A percentile compares a stretch with the other conserved stretches of the same genome.
These are phyloP conservation scores for Paraconiothyrium sp. DNA, from an alignment of 2,329 filamentous ascomycete species.

Conservation along the genomic window DNA sequence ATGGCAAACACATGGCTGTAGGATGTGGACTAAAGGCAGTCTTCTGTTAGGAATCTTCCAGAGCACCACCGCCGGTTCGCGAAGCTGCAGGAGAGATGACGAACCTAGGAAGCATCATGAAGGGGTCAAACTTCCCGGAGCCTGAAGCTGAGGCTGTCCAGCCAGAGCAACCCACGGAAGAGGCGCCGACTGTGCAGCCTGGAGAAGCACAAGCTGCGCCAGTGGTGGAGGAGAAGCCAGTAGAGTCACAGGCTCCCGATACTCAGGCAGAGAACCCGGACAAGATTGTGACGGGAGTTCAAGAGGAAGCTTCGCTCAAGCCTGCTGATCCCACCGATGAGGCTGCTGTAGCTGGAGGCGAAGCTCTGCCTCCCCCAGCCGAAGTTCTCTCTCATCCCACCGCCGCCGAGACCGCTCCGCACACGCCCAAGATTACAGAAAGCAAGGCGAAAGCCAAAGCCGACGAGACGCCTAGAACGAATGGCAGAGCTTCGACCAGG, in stretches of 20 bases:
- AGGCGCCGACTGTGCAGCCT: conserved; percentile 9
- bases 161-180: conserved; percentile 10
- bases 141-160: conserved; percentile 21
- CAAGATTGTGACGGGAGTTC: conserved; percentile 53
- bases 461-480: conserved; percentile 32
- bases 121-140: conserved; percentile 48
- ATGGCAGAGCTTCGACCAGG: conserved; percentile 38
- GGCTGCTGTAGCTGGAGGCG: conserved; percentile 51
- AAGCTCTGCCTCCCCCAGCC: conserved; percentile 45
- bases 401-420: conserved; percentile 19
- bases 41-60: conserved; percentile 38
- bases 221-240: conserved; percentile 5
- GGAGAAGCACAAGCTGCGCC: conserved; percentile 3
- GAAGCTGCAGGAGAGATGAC: conserved; percentile 38
- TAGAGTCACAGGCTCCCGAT: conserved; percentile 7
- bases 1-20: not conserved
- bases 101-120: conserved; percentile 47
- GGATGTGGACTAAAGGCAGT: conserved; percentile 1
- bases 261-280: conserved; percentile 50
- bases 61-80: conserved; percentile 44
- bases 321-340: conserved; percentile 52
- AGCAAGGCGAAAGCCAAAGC: conserved; percentile 27
- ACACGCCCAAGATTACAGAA: conserved; percentile 25
- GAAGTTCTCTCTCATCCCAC: conserved; percentile 31
- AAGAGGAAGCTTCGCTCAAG: conserved; percentile 54